Evolutionary conservation across 176 grass and related monocot species (phyloP).

Genomic region (Saccharum officinarum): DNA sequence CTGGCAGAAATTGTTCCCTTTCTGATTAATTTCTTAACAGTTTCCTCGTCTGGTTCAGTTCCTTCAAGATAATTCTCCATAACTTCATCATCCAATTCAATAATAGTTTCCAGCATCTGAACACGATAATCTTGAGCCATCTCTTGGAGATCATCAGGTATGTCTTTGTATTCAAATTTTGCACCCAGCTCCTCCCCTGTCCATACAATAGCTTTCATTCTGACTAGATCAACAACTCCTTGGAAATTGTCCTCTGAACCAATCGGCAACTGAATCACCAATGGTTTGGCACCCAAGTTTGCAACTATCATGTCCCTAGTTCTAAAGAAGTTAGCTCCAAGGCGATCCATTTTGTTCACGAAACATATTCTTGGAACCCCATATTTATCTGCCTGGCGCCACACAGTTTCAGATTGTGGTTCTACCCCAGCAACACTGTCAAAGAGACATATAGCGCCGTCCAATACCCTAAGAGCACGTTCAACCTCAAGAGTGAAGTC

Average conservation of each 20-base stretch:
- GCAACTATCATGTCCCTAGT: slow-evolving; percentile 97
- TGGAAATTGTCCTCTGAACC: slow-evolving; percentile 94
- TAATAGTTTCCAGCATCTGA: slow-evolving; percentile 83
- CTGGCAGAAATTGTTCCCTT: slow-evolving; percentile 76
- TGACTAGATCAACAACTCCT: slow-evolving; percentile 89
- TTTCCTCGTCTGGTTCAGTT: slow-evolving; percentile 77
- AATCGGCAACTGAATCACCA: slow-evolving; percentile 92
- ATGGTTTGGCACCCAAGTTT: slow-evolving; percentile 95
- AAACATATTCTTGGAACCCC: slow-evolving; percentile 97
- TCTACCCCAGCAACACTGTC: slow-evolving; percentile 99
- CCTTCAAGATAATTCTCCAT: slow-evolving; percentile 96
- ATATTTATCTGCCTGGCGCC: slow-evolving; percentile 98
- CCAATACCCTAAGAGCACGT: slow-evolving; percentile 91
- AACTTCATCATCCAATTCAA: slow-evolving; percentile 83
- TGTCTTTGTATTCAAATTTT: slow-evolving; percentile 79
- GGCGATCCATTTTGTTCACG: slow-evolving; percentile 96
- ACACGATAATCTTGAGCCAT: slow-evolving; percentile 70
- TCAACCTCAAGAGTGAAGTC: slow-evolving; percentile 99
- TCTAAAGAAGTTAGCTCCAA: slow-evolving; percentile 94
- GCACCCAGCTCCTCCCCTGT: slow-evolving; percentile 92
- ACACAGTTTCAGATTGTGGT: slow-evolving; percentile 98
- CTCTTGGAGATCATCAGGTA: slow-evolving; percentile 83
- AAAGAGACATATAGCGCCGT: slow-evolving; percentile 97
- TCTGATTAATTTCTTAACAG: slow-evolving; percentile 85
- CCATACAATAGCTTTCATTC: slow-evolving; percentile 96